These are phyloP conservation scores for Phytomonas sp. DNA, from an alignment of 208 protist species.

Conservation along the genomic window DNA sequence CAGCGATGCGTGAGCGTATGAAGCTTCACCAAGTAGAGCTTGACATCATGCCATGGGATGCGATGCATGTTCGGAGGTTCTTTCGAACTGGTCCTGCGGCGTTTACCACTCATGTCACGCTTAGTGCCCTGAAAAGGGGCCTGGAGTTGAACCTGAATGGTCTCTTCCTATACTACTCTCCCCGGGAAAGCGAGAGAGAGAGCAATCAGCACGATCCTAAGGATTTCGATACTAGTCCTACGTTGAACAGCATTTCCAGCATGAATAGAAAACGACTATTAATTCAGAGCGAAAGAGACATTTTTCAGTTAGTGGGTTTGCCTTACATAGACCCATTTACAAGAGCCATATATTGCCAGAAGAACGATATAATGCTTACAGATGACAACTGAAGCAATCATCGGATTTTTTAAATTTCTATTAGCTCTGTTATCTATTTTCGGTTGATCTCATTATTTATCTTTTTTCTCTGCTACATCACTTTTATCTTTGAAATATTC, in stretches of 20 bases:
- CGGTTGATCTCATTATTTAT: not conserved
- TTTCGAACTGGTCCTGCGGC: constrained; percentile 55
- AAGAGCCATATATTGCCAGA: constrained; percentile 55
- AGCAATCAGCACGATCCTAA: constrained; percentile 1
- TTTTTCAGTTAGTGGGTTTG: constrained; percentile 36
- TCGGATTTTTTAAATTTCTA: not conserved
- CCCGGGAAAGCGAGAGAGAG: not conserved
- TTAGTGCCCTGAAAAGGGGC: constrained; percentile 32
- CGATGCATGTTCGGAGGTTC: constrained; percentile 28
- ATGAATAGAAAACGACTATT: constrained; percentile 9
- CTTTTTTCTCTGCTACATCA: not conserved
- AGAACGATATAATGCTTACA: constrained; percentile 6
- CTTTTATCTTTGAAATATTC: not conserved
- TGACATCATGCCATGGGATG: constrained; percentile 24
- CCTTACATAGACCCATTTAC: constrained; percentile 53
- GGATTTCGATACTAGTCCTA: not conserved
- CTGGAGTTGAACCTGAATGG: constrained; percentile 50
- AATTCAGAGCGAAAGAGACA: constrained; percentile 33
- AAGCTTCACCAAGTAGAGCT: constrained; percentile 32
- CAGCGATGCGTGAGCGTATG: constrained; percentile 13
- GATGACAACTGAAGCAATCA: not conserved
- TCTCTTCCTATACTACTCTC: constrained; percentile 17
- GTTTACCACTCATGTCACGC: constrained; percentile 46
- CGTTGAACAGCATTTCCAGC: not conserved
- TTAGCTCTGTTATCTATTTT: not conserved